Evolutionary conservation across 257 asterid species (phyloP).

Genomic region (Thymus mandschuricus): DNA sequence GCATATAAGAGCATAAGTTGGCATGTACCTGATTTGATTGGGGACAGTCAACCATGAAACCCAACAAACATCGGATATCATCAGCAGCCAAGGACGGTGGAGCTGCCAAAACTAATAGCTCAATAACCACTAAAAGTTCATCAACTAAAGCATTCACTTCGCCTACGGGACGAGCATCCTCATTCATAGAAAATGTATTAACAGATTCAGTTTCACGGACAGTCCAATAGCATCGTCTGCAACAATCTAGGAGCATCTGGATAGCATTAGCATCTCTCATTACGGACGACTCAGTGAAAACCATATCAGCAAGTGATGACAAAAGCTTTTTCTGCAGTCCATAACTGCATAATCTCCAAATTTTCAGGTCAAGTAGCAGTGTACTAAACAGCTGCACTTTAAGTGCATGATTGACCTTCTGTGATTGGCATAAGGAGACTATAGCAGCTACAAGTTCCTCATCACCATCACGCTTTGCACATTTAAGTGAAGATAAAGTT

Average conservation of each 20-base stretch:
- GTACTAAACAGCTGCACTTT: constrained; percentile 95
- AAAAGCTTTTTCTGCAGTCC: constrained; percentile 94
- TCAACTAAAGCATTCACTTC: constrained; percentile 98
- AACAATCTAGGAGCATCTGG: constrained; percentile 98
- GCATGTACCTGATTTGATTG: constrained; percentile 90
- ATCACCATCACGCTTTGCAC: constrained; percentile 66
- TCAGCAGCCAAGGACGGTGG: constrained; percentile 77
- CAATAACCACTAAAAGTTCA: constrained; percentile 95
- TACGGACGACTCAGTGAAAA: constrained; percentile 85
- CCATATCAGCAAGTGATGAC: constrained; percentile 99
- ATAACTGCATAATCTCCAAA: constrained; percentile 98
- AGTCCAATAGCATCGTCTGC: constrained; percentile 96
- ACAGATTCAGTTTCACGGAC: constrained; percentile 83
- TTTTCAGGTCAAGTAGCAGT: constrained; percentile 84
- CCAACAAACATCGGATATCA: constrained; percentile 88
- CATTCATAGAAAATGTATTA: constrained; percentile 60
- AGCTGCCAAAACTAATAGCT: constrained; percentile 88
- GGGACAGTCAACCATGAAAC: constrained; percentile 97
- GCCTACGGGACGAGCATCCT: constrained; percentile 75
- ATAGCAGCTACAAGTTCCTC: constrained; percentile 96
- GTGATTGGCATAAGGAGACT: constrained; percentile 91
- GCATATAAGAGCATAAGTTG: constrained; percentile 1
- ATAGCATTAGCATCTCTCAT: constrained; percentile 98
- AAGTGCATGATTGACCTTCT: constrained; percentile 75
- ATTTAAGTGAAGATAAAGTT: constrained; percentile 70